Evolutionary conservation across 1,139 yeast species (phyloP), one percentile per base, ranked within the genome.

Genomic region (Blastobotrys indianensis): DNA sequence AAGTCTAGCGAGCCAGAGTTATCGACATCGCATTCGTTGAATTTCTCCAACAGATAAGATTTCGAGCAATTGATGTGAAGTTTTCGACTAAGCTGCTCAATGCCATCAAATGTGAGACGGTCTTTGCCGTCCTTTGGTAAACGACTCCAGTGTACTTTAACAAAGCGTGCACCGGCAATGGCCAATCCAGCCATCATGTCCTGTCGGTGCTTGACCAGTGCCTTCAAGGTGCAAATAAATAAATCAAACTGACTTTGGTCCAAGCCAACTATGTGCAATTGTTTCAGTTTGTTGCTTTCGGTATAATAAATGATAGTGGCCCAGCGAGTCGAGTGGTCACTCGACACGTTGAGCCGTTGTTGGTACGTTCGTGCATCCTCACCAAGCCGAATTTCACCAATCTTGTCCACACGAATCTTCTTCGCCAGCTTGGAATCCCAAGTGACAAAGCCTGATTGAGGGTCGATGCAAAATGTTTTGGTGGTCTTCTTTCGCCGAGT

Each of bases 301-400:
- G 69, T 66, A 20, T 63, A 68, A 59, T 86, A 90, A 11, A 86
- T 77, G 30, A 92, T 76, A 0, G 95, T 82, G 1, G 86, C 74
- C 98, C 98, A 92, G 15, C 77, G 69, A 11, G 72, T 68, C 41
- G 80, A 79, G 45, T 75, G 76, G 42, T 83, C 88, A 40, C 77
- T 69, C 1, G 90, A 76, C 1, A 88, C 75, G 40, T 82, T 82
- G 52, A 85, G 75, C 62, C 86, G 95, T 58, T 90, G 96, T 49
- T 95, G 70, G 59, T 87, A 90, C 52, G 85, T 84, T 25, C 76
- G 73, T 1, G 96, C 97, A 54, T 83, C 84, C 11, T 72, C 74
- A 9, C 82, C 87, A 9, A 75, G 70, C 45, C 88, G 68, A 1
- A 87, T 74, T 47, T 79, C 82, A 53, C 79, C 79, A 37, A 92